A percentile compares a stretch with the other conserved stretches of the same genome.
Conservation (phyloP, 805 yeast species). For the Lipomyces starkeyi region DNA sequence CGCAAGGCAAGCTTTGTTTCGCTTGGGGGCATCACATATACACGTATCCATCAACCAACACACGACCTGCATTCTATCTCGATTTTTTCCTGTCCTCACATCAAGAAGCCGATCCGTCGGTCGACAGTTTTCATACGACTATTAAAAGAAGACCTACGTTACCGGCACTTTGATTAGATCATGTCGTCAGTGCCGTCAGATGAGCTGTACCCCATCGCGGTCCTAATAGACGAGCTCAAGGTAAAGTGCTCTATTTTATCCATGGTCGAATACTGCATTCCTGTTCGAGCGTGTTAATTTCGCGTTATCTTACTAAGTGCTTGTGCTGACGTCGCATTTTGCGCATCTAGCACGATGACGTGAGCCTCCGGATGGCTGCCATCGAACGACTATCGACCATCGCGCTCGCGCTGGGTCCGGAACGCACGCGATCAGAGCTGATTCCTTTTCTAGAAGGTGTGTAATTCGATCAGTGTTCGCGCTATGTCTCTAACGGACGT, state of each 20-base stretch:
- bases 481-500: background rate
- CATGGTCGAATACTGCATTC: background rate
- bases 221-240: conserved; percentile 93
- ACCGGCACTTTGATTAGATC: background rate
- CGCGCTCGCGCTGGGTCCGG: conserved; percentile 93
- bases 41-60: background rate
- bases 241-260: conserved; percentile 33
- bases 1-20: background rate
- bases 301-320: background rate
- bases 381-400: conserved; percentile 94
- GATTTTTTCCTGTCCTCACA: background rate
- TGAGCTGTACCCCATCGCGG: conserved; percentile 90
- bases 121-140: background rate
- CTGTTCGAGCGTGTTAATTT: background rate
- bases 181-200: conserved; percentile 42
- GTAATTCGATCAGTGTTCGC: no score
- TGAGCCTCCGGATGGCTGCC: conserved; percentile 89
- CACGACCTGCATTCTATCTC: background rate
- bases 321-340: background rate
- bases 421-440: conserved; percentile 85
- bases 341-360: conserved; percentile 75
- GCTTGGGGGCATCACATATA: background rate
- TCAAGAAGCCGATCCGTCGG: background rate
- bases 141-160: background rate
- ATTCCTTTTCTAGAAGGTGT: conserved; percentile 83